Evolutionary conservation across 2,329 filamentous ascomycete species (phyloP).

Genomic region (Fusarium mundagurra): DNA sequence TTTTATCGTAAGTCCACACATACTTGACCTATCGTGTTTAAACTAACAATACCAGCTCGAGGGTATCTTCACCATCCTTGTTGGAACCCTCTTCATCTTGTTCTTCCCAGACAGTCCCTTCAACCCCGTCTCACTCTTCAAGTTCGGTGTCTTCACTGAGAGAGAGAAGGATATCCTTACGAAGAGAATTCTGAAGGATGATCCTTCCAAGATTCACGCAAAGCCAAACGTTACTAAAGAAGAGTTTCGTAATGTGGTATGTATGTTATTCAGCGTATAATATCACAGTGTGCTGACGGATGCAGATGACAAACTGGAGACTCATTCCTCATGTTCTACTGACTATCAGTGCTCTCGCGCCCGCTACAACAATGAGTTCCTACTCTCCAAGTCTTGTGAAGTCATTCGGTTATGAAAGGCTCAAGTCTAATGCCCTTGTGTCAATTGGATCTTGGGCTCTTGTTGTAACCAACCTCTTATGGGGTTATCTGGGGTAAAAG

Average conservation of each 20-base stretch:
- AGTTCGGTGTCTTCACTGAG: slow-evolving; percentile 47
- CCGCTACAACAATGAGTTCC: slow-evolving; percentile 27
- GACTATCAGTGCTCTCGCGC: slow-evolving; percentile 30
- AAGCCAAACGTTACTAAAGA: slow-evolving; percentile 44
- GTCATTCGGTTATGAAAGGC: slow-evolving; percentile 48
- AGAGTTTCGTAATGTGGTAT: slow-evolving; percentile 49
- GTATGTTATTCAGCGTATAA: not conserved
- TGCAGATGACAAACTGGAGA: slow-evolving; percentile 50
- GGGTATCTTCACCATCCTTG: slow-evolving; percentile 49
- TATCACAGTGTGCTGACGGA: not conserved
- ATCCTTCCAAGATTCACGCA: slow-evolving; percentile 47
- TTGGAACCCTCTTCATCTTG: slow-evolving; percentile 27
- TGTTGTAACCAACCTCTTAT: slow-evolving; percentile 46
- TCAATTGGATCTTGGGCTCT: slow-evolving; percentile 50
- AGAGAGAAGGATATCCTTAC: slow-evolving; percentile 48
- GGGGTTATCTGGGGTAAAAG: slow-evolving; percentile 38
- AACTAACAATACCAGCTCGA: slow-evolving; percentile 33
- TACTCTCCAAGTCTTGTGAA: slow-evolving; percentile 42
- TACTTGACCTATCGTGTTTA: not conserved
- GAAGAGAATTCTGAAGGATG: slow-evolving; percentile 42
- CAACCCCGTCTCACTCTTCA: slow-evolving; percentile 46
- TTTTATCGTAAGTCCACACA: slow-evolving; percentile 27
- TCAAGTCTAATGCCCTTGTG: slow-evolving; percentile 45
- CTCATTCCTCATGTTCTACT: slow-evolving; percentile 47
- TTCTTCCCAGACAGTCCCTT: slow-evolving; percentile 33